Evolutionary conservation across 306 rosid species (phyloP).

Genomic region (Acmispon strigosus): DNA sequence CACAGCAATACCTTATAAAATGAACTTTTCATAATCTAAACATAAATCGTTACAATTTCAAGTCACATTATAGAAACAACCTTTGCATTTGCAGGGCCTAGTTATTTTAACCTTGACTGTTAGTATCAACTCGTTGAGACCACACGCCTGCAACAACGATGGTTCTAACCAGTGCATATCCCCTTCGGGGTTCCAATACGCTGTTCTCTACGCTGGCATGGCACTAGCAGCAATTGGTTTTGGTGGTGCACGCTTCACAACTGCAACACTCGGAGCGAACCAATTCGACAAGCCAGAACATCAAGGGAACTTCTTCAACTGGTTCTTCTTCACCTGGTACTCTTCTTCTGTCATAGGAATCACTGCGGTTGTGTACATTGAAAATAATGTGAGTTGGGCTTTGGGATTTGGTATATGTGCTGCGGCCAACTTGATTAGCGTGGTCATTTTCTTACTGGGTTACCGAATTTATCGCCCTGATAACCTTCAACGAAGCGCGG

Average conservation of each 20-base stretch:
- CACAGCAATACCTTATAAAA: too few species aligned
- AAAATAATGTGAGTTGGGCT: slow-evolving; percentile 34
- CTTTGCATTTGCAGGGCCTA: slow-evolving; percentile 26
- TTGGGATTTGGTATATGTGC: slow-evolving; percentile 33
- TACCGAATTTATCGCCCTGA: slow-evolving; percentile 26
- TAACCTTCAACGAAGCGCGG: slow-evolving; percentile 27
- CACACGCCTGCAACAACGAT: slow-evolving; percentile 15
- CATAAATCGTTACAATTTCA: too few species aligned
- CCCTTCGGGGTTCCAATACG: slow-evolving; percentile 20
- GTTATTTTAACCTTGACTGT: slow-evolving; percentile 28
- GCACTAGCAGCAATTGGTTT: slow-evolving; percentile 26
- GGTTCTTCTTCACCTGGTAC: slow-evolving; percentile 33
- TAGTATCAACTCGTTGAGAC: slow-evolving; percentile 22
- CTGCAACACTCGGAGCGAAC: slow-evolving; percentile 37
- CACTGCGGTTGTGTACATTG: slow-evolving; percentile 29
- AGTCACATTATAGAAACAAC: too few species aligned
- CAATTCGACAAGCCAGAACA: slow-evolving; percentile 33
- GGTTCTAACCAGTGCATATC: slow-evolving; percentile 22
- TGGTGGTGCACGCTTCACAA: slow-evolving; percentile 42
- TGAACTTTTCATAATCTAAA: too few species aligned
- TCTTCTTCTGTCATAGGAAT: background rate
- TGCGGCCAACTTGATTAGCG: slow-evolving; percentile 1
- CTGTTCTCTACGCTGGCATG: slow-evolving; percentile 19
- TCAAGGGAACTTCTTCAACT: slow-evolving; percentile 34
- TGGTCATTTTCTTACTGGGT: slow-evolving; percentile 20